Conservation (phyloP, 768 basidiomycete species). For the Pisolithus tinctorius region DNA sequence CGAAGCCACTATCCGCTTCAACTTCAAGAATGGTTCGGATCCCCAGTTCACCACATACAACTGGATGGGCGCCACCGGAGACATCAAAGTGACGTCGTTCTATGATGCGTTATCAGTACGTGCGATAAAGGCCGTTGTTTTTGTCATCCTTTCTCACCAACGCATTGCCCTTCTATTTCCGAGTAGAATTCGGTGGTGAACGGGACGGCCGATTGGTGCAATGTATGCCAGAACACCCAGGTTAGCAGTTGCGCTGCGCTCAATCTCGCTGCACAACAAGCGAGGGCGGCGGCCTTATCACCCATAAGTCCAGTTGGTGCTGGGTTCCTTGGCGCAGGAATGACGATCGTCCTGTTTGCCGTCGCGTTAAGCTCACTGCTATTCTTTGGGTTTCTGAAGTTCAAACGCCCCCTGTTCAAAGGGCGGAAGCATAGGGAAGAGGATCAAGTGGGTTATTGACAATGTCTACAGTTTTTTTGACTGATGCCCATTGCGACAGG, state of each 20-base stretch:
- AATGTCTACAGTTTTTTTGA: neutral
- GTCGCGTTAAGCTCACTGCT: slow-evolving; percentile 32
- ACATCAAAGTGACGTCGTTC: slow-evolving; percentile 51
- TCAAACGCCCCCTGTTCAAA: slow-evolving; percentile 14
- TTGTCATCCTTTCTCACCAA: neutral
- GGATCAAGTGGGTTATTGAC: slow-evolving; percentile 14
- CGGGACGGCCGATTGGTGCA: slow-evolving; percentile 52
- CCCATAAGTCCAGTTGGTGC: slow-evolving; percentile 50
- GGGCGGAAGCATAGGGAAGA: slow-evolving; percentile 1
- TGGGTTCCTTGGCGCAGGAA: slow-evolving; percentile 61
- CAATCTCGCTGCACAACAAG: slow-evolving; percentile 24
- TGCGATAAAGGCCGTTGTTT: neutral
- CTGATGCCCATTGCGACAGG: neutral
- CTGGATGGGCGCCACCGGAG: slow-evolving; percentile 38
- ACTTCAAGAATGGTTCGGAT: slow-evolving; percentile 63
- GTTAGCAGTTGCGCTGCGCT: slow-evolving; percentile 53
- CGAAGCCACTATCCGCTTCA: slow-evolving; percentile 52
- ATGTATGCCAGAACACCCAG: slow-evolving; percentile 47
- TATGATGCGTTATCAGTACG: slow-evolving; percentile 35
- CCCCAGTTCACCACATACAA: slow-evolving; percentile 42
- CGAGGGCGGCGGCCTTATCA: slow-evolving; percentile 25
- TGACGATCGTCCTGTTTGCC: slow-evolving; percentile 39
- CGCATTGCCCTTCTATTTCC: slow-evolving; percentile 1
- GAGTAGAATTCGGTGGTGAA: slow-evolving; percentile 44
- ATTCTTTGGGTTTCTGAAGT: slow-evolving; percentile 33